These are phyloP conservation scores for Fagus sylvatica DNA, from an alignment of 306 rosid species.

Conservation along the genomic window DNA sequence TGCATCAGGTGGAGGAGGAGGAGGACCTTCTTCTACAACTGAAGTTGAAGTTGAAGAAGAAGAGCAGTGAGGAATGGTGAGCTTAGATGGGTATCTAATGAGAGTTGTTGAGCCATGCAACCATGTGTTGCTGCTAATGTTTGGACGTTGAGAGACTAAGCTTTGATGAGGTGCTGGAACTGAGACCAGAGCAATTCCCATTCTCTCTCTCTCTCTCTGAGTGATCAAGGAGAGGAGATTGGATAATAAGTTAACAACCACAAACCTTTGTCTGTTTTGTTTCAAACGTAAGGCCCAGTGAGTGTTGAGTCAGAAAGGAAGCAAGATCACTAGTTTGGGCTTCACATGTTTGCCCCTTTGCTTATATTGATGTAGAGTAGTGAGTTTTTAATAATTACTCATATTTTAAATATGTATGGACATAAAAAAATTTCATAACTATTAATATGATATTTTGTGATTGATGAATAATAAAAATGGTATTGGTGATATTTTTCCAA, in stretches of 20 bases:
- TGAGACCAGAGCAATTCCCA: constrained; percentile 54
- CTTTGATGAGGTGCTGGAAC: constrained; percentile 40
- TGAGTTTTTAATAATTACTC: no score
- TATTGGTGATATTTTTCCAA: no score
- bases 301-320: no score
- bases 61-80: constrained; percentile 36
- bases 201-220: constrained; percentile 30
- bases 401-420: no score
- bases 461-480: no score
- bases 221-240: background rate
- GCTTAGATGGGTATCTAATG: constrained; percentile 21
- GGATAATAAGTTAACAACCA: background rate
- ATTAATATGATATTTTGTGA: no score
- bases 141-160: constrained; percentile 29
- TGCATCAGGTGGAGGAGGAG: constrained; percentile 49
- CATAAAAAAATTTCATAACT: no score
- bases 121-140: background rate
- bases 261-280: background rate
- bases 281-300: background rate
- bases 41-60: constrained; percentile 50
- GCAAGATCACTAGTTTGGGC: background rate
- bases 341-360: background rate
- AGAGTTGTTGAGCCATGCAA: constrained; percentile 32
- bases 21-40: constrained; percentile 41
- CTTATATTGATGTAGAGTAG: no score